These are phyloP conservation scores for Ulvella scutata DNA, from an alignment of 139 green algal species.

Conservation along the genomic window DNA sequence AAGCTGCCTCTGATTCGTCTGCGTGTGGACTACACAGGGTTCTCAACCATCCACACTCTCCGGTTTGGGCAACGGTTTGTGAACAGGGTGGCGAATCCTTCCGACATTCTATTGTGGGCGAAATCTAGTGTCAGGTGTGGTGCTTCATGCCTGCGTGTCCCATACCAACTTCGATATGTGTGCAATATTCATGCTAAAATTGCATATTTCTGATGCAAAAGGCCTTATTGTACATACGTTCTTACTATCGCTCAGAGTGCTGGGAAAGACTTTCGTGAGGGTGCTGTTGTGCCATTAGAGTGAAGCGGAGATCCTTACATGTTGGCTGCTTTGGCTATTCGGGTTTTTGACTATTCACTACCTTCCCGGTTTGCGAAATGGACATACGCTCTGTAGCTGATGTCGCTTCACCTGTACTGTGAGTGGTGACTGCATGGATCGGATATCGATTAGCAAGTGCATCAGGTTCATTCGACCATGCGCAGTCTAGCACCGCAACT, in stretches of 20 bases:
- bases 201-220: too few species aligned
- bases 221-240: too few species aligned
- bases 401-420: neutral
- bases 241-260: too few species aligned
- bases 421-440: neutral
- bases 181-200: too few species aligned
- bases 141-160: too few species aligned
- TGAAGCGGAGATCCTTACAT: too few species aligned
- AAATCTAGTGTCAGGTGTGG: slow-evolving; percentile 32
- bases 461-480: neutral
- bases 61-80: slow-evolving; percentile 91
- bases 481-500: neutral
- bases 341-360: too few species aligned
- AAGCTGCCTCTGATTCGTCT: slow-evolving; percentile 60
- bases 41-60: slow-evolving; percentile 88
- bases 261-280: too few species aligned
- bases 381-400: neutral
- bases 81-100: slow-evolving; percentile 87
- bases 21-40: slow-evolving; percentile 89
- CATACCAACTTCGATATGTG: too few species aligned
- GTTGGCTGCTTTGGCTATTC: too few species aligned
- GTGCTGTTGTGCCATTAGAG: too few species aligned
- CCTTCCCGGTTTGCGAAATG: too few species aligned
- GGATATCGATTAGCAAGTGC: neutral
- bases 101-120: slow-evolving; percentile 85